phyloP scores from a whole-genome alignment of 2,329 filamentous ascomycete species.

The Fusarium albidum region DNA sequence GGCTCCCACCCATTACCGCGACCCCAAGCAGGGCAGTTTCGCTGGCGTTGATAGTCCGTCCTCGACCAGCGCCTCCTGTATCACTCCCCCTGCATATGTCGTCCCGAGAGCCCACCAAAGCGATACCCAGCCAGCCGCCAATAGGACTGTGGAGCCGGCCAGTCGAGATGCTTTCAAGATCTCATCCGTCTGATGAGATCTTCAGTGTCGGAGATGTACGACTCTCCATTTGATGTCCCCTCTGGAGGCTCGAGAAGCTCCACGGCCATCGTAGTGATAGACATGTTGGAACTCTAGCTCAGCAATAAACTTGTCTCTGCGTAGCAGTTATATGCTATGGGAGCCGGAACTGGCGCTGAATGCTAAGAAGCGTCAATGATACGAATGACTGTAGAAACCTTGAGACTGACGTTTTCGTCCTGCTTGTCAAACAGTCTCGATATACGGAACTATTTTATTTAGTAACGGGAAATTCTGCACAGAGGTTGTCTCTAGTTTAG shows the following conservation, averaged over 20 bases:
- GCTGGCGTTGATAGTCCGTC: conserved; percentile 56
- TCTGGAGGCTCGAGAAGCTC: conserved; percentile 12
- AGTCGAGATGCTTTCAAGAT: conserved; percentile 52
- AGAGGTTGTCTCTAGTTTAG: neutral
- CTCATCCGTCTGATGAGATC: conserved; percentile 20
- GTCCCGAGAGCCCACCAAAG: conserved; percentile 66
- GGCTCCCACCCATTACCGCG: conserved; percentile 56
- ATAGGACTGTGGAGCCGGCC: conserved; percentile 59
- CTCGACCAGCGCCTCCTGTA: conserved; percentile 64
- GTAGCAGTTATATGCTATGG: too few relatives aligned
- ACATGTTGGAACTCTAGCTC: neutral
- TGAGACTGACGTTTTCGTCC: too few relatives aligned
- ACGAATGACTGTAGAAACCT: neutral
- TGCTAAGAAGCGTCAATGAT: conserved; percentile 1
- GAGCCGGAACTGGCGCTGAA: neutral
- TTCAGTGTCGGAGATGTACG: neutral
- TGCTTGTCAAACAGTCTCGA: neutral
- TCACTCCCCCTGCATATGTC: conserved; percentile 66
- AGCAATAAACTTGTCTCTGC: too few relatives aligned
- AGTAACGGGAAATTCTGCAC: neutral
- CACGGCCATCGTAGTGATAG: conserved; percentile 11
- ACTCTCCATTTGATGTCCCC: conserved; percentile 4
- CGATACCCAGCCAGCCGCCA: conserved; percentile 65
- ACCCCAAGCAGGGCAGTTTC: conserved; percentile 58
- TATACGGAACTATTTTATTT: neutral